Percentiles rank a stretch among this genome's conserved stretches.
Conservation (phyloP, 495 filamentous ascomycete genomes). For the Viridothelium virens region DNA sequence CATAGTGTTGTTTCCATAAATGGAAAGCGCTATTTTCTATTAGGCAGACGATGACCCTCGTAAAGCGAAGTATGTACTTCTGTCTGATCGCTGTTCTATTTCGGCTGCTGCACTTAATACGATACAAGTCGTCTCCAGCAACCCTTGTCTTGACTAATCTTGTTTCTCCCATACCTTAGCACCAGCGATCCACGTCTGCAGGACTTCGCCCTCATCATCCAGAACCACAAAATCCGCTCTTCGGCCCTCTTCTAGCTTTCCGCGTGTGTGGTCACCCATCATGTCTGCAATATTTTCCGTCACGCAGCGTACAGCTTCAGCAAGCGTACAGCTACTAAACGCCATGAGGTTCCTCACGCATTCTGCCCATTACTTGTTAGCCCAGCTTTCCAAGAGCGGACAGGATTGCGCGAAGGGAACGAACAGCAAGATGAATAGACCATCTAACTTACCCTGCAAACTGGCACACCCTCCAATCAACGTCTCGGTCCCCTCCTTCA, state of each 20-base stretch:
- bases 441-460: constrained; percentile 23
- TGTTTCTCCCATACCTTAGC: constrained; percentile 35
- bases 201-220: constrained; percentile 37
- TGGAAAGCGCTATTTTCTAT: too few species aligned
- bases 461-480: constrained; percentile 40
- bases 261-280: constrained; percentile 35
- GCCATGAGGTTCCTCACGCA: constrained; percentile 40
- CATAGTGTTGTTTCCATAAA: too few species aligned
- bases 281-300: constrained; percentile 44
- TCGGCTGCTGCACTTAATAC: too few species aligned
- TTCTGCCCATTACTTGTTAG: constrained; percentile 16
- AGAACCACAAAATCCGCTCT: constrained; percentile 44
- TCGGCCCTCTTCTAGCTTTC: constrained; percentile 38
- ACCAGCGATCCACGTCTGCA: constrained; percentile 44
- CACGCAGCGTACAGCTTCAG: constrained; percentile 41
- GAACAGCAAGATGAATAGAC: neutral
- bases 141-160: neutral
- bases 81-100: too few species aligned
- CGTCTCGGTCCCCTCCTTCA: constrained; percentile 40
- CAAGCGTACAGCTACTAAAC: constrained; percentile 39
- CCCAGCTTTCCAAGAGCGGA: neutral
- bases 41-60: too few species aligned
- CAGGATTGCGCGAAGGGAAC: neutral
- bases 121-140: too few species aligned
- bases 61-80: too few species aligned